These are phyloP conservation scores for Tylopilus vinaceipallidus DNA, from an alignment of 768 basidiomycete species.

Conservation along the genomic window DNA sequence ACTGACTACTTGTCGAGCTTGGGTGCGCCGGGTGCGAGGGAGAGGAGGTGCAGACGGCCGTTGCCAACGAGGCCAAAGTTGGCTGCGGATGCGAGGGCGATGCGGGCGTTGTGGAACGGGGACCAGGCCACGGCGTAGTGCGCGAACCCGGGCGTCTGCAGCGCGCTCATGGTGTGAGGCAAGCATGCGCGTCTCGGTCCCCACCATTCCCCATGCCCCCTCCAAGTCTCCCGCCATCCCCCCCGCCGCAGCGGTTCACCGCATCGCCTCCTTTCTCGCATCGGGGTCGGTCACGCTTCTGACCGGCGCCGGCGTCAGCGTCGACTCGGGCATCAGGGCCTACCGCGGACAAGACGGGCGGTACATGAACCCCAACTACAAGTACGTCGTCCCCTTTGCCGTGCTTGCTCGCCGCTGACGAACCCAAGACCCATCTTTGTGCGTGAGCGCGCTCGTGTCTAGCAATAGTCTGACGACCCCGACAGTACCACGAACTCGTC, in stretches of 20 bases:
- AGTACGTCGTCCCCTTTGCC: slow-evolving; percentile 41
- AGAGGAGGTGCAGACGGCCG: slow-evolving; percentile 76
- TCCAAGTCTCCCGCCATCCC: slow-evolving; percentile 39
- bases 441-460: slow-evolving; percentile 7
- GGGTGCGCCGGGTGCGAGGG: slow-evolving; percentile 46
- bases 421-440: slow-evolving; percentile 57
- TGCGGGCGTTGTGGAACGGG: slow-evolving; percentile 71
- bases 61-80: slow-evolving; percentile 97
- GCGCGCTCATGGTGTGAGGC: slow-evolving; percentile 34
- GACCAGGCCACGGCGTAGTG: slow-evolving; percentile 85
- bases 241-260: slow-evolving; percentile 52
- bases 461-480: slow-evolving; percentile 10
- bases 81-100: slow-evolving; percentile 81
- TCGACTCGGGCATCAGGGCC: slow-evolving; percentile 94
- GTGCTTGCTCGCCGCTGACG: slow-evolving; percentile 1
- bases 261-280: slow-evolving; percentile 62
- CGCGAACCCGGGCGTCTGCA: slow-evolving; percentile 80
- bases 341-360: slow-evolving; percentile 84
- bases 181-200: slow-evolving; percentile 75
- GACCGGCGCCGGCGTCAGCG: slow-evolving; percentile 92
- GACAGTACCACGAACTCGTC: slow-evolving; percentile 75
- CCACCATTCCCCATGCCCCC: slow-evolving; percentile 64
- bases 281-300: slow-evolving; percentile 71
- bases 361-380: slow-evolving; percentile 90
- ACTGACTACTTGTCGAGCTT: slow-evolving; percentile 71